Evolutionary conservation across 805 yeast genomes (phyloP).

Genomic region (Cyberlindnera saturnus): DNA sequence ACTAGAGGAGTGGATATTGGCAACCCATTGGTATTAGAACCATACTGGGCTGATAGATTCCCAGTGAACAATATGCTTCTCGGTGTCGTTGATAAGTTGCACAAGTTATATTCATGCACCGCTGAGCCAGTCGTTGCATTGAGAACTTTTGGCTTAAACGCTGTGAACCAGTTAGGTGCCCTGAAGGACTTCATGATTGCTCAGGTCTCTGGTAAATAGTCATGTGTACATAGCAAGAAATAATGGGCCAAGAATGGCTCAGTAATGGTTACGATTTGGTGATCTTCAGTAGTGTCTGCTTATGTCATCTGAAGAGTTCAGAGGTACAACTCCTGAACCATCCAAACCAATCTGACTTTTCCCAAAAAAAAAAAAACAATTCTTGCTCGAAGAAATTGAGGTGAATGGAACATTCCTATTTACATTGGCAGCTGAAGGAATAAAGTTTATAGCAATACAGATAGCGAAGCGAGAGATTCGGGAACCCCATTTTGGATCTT

Average conservation of each 20-base stretch:
- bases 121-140: slow-evolving; percentile 66
- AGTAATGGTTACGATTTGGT: too few species aligned
- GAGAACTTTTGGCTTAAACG: slow-evolving; percentile 70
- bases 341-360: too few species aligned
- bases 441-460: too few species aligned
- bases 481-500: too few species aligned
- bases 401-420: too few species aligned
- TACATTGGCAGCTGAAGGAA: too few species aligned
- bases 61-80: slow-evolving; percentile 72
- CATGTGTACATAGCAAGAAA: neutral
- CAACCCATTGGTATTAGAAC: slow-evolving; percentile 69
- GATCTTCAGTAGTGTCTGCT: too few species aligned
- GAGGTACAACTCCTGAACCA: too few species aligned
- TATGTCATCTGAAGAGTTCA: too few species aligned
- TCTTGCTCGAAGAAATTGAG: too few species aligned
- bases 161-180: slow-evolving; percentile 56
- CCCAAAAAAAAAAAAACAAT: too few species aligned
- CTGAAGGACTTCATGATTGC: slow-evolving; percentile 67
- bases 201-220: slow-evolving; percentile 38
- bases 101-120: slow-evolving; percentile 76
- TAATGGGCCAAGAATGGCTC: neutral
- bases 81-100: slow-evolving; percentile 88
- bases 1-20: slow-evolving; percentile 88
- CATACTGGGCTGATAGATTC: slow-evolving; percentile 79
- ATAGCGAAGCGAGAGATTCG: too few species aligned